Conservation (phyloP, 495 filamentous ascomycete species). For the Xylaria palmicola region DNA sequence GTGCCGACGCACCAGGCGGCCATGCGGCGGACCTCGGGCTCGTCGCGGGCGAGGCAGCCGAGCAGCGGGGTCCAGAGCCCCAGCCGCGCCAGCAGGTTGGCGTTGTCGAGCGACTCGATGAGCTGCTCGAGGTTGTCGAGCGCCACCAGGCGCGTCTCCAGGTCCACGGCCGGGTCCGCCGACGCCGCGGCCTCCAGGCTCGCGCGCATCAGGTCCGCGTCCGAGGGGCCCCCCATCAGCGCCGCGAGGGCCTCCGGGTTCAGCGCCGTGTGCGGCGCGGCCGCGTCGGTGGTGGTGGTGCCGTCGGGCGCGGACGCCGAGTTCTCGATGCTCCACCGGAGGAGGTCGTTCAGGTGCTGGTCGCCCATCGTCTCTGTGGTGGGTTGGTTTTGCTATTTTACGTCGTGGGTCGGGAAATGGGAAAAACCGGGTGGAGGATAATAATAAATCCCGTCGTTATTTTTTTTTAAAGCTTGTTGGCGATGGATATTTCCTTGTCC, state of each 20-base stretch:
- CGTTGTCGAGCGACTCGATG: conserved; percentile 90
- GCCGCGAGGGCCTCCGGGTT: conserved; percentile 65
- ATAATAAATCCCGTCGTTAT: too few relatives aligned
- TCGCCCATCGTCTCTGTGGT: conserved; percentile 24
- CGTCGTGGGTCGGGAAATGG: too few relatives aligned
- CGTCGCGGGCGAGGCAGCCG: conserved; percentile 60
- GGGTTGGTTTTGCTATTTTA: not conserved
- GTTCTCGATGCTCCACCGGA: conserved; percentile 93
- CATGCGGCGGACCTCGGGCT: conserved; percentile 70
- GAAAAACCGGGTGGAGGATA: too few relatives aligned
- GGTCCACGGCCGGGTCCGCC: conserved; percentile 54
- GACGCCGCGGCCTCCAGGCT: conserved; percentile 71
- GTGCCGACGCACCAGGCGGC: conserved; percentile 93
- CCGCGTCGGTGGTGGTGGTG: conserved; percentile 36
- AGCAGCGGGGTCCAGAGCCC: conserved; percentile 81
- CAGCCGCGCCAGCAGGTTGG: conserved; percentile 80
- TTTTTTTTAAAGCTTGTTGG: too few relatives aligned
- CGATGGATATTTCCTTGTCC: too few relatives aligned
- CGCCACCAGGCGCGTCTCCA: conserved; percentile 79
- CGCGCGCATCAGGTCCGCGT: conserved; percentile 85
- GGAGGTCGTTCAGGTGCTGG: conserved; percentile 62
- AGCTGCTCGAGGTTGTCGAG: conserved; percentile 97
- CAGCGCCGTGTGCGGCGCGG: conserved; percentile 44
- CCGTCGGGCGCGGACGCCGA: conserved; percentile 47
- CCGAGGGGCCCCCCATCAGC: conserved; percentile 75